These are phyloP conservation scores for Marasmius fiardii DNA, from an alignment of 1,284 basidiomycete species.

Conservation along the genomic window DNA sequence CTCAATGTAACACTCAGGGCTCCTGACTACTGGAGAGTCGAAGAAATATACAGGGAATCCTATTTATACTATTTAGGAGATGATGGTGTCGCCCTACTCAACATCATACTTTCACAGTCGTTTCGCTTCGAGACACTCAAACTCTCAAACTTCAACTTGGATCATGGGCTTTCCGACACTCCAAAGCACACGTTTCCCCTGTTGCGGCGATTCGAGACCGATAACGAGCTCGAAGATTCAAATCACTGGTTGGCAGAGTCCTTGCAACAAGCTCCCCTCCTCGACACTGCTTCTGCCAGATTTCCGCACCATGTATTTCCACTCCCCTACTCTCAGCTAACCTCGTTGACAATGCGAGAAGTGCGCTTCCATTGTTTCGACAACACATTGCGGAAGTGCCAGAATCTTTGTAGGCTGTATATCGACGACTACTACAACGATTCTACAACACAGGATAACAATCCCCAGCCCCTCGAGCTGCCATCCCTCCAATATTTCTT, in stretches of 20 bases:
- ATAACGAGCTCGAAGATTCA: background rate
- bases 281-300: background rate
- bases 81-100: background rate
- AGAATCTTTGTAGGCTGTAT: too few species aligned
- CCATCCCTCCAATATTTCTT: too few species aligned
- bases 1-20: background rate
- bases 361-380: background rate
- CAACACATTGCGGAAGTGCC: too few species aligned
- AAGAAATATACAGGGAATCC: background rate
- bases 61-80: background rate
- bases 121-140: background rate
- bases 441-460: too few species aligned
- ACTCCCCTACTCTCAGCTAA: background rate
- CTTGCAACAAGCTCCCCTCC: background rate
- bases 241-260: background rate
- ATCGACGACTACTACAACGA: too few species aligned
- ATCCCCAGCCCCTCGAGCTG: too few species aligned
- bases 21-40: background rate
- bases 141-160: background rate
- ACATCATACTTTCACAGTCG: background rate
- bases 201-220: background rate
- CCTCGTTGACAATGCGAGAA: background rate
- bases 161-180: background rate
- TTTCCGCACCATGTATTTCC: background rate
- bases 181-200: background rate